A percentile compares a stretch with the other conserved stretches of the same genome.
Evolutionary conservation across 176 grass and related monocot species (phyloP).

Genomic region (Phragmites australis): DNA sequence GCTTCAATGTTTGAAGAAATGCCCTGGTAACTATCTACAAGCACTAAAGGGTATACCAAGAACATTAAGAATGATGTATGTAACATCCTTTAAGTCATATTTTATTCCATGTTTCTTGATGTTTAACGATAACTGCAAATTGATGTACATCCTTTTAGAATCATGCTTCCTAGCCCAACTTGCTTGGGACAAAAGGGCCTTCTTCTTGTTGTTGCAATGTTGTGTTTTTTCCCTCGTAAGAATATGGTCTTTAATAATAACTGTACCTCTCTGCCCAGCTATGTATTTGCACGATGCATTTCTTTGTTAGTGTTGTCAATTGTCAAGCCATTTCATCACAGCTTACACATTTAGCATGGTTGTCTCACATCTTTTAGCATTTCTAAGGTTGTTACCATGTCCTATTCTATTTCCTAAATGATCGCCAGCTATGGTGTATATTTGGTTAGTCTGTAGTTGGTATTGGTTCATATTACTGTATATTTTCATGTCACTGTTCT

Average conservation of each 20-base stretch:
- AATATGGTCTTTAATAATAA: neutral
- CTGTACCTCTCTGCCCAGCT: neutral
- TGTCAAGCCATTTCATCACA: neutral
- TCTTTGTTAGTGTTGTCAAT: neutral
- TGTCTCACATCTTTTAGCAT: slow-evolving; percentile 7
- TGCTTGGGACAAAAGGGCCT: neutral
- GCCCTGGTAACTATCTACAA: slow-evolving; percentile 93
- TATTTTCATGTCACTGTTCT: neutral
- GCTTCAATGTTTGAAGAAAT: slow-evolving; percentile 97
- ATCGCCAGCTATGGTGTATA: neutral
- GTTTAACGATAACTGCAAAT: slow-evolving; percentile 23
- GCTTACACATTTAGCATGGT: neutral
- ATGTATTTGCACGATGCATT: neutral
- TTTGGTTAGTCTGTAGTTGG: neutral
- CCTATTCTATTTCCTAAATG: slow-evolving; percentile 4
- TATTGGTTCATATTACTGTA: neutral
- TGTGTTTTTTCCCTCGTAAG: neutral
- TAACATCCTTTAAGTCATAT: slow-evolving; percentile 22
- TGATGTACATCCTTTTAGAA: slow-evolving; percentile 8
- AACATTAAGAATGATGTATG: slow-evolving; percentile 98
- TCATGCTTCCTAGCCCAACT: neutral
- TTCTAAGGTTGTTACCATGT: neutral
- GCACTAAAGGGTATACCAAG: slow-evolving; percentile 95
- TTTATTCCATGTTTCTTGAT: slow-evolving; percentile 10
- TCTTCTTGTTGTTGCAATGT: neutral